phyloP scores from a whole-genome alignment of 139 green algal genomes.

The Chlamydomonas schloesseri region DNA sequence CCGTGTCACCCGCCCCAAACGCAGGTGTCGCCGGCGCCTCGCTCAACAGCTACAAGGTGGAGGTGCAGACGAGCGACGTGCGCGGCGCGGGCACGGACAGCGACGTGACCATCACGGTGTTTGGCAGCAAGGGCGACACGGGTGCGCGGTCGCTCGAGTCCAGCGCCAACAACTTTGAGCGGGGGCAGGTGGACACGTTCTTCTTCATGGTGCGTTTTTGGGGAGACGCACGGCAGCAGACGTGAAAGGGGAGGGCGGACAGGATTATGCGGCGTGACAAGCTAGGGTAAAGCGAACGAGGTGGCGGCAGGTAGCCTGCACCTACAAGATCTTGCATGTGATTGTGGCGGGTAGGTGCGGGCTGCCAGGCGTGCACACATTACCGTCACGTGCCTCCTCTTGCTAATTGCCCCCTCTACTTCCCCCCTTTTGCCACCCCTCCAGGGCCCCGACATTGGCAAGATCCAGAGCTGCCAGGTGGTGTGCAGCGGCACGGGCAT shows the following conservation, averaged over 20 bases:
- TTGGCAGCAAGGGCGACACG: slow-evolving; percentile 59
- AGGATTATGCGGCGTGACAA: too few species aligned
- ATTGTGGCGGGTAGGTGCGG: too few species aligned
- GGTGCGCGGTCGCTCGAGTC: slow-evolving; percentile 45
- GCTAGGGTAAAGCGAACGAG: too few species aligned
- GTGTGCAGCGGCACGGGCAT: slow-evolving; percentile 63
- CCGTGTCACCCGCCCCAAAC: too few species aligned
- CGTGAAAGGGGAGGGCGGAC: too few species aligned
- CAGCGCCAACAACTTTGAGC: slow-evolving; percentile 60
- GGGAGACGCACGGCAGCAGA: too few species aligned
- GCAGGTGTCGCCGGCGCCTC: slow-evolving; percentile 11
- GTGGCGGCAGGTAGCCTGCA: too few species aligned
- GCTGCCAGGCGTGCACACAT: too few species aligned
- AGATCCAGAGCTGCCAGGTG: slow-evolving; percentile 53
- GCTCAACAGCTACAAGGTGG: slow-evolving; percentile 56
- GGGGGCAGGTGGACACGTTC: slow-evolving; percentile 56
- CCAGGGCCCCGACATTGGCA: slow-evolving; percentile 61
- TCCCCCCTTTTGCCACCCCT: too few species aligned
- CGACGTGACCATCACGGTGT: slow-evolving; percentile 55
- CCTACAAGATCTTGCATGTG: too few species aligned
- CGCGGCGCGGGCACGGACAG: slow-evolving; percentile 73
- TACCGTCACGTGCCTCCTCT: too few species aligned
- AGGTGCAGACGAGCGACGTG: slow-evolving; percentile 69
- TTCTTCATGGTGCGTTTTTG: slow-evolving; percentile 46
- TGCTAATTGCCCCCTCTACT: too few species aligned